Percentiles rank a stretch among this genome's conserved stretches.
phyloP scores from a whole-genome alignment of 371 early-diverging fungal genomes.

The Haplosporangium sp. region DNA sequence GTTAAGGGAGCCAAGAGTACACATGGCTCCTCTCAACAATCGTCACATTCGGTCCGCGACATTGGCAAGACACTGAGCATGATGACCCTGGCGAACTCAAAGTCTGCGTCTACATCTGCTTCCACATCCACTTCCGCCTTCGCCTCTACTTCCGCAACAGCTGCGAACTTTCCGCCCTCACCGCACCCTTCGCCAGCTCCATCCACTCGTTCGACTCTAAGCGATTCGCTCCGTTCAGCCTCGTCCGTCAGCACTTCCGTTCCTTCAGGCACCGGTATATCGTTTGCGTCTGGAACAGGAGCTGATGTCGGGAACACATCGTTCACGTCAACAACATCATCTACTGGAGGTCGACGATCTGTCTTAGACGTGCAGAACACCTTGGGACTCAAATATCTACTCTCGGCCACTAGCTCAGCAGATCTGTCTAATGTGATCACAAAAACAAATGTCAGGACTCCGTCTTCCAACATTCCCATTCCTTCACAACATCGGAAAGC shows the following conservation, averaged over 20 bases:
- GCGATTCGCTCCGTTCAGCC: background rate
- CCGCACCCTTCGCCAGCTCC: background rate
- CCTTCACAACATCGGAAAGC: constrained; percentile 2
- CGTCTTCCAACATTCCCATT: constrained; percentile 1
- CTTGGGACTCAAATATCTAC: constrained; percentile 38
- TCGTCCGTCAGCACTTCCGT: background rate
- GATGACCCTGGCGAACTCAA: constrained; percentile 37
- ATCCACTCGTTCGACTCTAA: background rate
- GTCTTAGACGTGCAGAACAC: constrained; percentile 14
- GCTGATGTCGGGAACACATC: constrained; percentile 9
- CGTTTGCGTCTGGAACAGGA: background rate
- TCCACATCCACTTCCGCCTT: background rate
- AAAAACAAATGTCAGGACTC: constrained; percentile 30
- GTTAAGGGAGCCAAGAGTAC: background rate
- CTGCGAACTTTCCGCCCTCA: background rate
- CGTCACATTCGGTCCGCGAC: constrained; percentile 20
- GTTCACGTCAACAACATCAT: constrained; percentile 9
- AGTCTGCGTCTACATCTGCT: constrained; percentile 4
- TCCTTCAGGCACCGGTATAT: background rate
- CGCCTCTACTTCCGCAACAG: background rate
- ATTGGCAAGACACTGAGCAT: constrained; percentile 37
- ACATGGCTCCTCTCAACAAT: constrained; percentile 6
- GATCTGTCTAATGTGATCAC: constrained; percentile 53
- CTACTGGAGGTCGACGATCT: constrained; percentile 22
- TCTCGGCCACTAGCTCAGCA: constrained; percentile 41